Conservation (phyloP, 2,329 filamentous ascomycete species). For the Penicillium sp. region DNA sequence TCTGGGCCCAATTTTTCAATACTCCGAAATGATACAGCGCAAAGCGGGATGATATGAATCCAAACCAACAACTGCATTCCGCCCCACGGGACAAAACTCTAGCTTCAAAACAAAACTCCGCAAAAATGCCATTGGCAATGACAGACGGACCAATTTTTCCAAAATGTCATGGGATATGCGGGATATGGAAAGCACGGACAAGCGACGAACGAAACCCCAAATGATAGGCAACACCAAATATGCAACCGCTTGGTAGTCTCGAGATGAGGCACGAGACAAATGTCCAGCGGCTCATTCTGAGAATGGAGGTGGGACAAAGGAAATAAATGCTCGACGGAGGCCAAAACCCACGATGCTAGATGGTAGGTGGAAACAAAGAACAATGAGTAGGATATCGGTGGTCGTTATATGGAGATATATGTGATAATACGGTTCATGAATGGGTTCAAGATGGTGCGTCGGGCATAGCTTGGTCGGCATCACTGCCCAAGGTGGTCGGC, state of each 20-base stretch:
- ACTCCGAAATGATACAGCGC: constrained; percentile 18
- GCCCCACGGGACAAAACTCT: not conserved
- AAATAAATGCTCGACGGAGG: constrained; percentile 8
- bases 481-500: constrained; percentile 26
- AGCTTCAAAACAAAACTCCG: not conserved
- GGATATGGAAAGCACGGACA: not conserved
- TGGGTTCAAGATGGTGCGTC: constrained; percentile 30
- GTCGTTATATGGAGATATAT: constrained; percentile 22
- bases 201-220: constrained; percentile 1
- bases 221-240: constrained; percentile 20
- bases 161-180: not conserved
- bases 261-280: constrained; percentile 4
- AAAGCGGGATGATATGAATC: constrained; percentile 3
- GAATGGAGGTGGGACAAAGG: constrained; percentile 8
- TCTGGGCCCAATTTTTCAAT: not conserved
- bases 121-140: not conserved
- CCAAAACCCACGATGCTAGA: constrained; percentile 9
- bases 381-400: constrained; percentile 13
- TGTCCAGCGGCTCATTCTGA: constrained; percentile 15
- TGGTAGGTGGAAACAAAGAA: not conserved
- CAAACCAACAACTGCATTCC: not conserved
- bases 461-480: constrained; percentile 36
- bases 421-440: constrained; percentile 12
- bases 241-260: constrained; percentile 20
- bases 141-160: not conserved